Evolutionary conservation across 2,329 filamentous ascomycete species (phyloP).

Genomic region (Apiospora rasikravindrae): DNA sequence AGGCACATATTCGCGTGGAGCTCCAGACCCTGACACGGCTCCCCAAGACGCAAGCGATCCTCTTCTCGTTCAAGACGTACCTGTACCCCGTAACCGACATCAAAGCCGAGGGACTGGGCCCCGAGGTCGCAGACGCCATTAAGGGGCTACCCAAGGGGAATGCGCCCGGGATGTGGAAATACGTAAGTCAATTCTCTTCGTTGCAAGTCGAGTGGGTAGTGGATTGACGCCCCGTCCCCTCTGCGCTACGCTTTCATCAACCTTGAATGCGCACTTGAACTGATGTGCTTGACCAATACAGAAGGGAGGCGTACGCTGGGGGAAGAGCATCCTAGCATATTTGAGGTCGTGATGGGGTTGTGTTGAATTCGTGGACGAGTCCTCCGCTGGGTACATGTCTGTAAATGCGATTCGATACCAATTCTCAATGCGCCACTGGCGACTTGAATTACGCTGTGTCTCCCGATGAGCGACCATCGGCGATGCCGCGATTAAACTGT

Average conservation of each 20-base stretch:
- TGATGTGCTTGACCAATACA: background rate
- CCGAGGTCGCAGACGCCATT: slow-evolving; percentile 55
- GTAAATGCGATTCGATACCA: background rate
- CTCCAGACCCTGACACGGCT: slow-evolving; percentile 58
- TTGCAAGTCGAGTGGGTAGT: too few species aligned
- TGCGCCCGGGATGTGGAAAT: slow-evolving; percentile 58
- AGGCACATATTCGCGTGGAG: slow-evolving; percentile 52
- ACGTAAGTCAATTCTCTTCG: slow-evolving; percentile 47
- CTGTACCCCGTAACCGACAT: slow-evolving; percentile 54
- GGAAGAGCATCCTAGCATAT: slow-evolving; percentile 51
- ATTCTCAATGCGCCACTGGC: background rate
- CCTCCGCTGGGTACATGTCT: background rate
- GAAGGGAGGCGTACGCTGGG: slow-evolving; percentile 40
- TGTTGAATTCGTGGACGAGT: background rate
- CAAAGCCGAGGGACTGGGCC: slow-evolving; percentile 54
- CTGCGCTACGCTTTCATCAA: background rate
- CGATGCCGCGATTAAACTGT: background rate
- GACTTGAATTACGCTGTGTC: background rate
- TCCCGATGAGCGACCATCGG: background rate
- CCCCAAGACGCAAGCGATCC: slow-evolving; percentile 49
- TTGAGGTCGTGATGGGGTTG: slow-evolving; percentile 41
- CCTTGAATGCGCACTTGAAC: slow-evolving; percentile 28
- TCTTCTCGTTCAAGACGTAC: slow-evolving; percentile 64
- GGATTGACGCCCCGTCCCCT: background rate
- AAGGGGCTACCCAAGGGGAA: slow-evolving; percentile 57